Percentiles rank a stretch among this genome's conserved stretches.
Conservation (phyloP, 129 eudicot species). For the Calendula officinalis region DNA sequence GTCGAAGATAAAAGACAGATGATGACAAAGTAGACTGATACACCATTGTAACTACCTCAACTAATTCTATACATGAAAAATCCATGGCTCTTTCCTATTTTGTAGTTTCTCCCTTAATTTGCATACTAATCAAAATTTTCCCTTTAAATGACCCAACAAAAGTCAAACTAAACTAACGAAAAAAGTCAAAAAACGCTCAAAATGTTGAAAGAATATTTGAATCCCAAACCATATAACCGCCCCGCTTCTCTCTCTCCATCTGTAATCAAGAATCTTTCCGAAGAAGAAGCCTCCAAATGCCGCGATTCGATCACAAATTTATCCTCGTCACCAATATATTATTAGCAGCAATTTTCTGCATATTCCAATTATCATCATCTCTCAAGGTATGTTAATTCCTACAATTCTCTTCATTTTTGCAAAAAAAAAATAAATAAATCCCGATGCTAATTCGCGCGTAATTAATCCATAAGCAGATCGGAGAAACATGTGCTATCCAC, state of each 20-base stretch:
- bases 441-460: neutral
- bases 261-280: constrained; percentile 23
- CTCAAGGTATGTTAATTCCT: constrained; percentile 28
- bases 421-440: neutral
- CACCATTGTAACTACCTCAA: too few relatives aligned
- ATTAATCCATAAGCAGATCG: constrained; percentile 38
- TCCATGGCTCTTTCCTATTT: neutral
- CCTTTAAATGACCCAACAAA: neutral
- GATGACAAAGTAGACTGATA: too few relatives aligned
- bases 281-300: constrained; percentile 37
- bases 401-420: neutral
- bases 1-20: too few relatives aligned
- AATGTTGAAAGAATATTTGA: constrained; percentile 13
- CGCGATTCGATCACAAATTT: constrained; percentile 20
- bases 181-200: constrained; percentile 17
- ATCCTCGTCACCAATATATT: constrained; percentile 16
- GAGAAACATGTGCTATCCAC: constrained; percentile 68
- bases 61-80: too few relatives aligned
- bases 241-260: constrained; percentile 30
- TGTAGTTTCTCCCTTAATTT: neutral
- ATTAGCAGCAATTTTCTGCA: neutral
- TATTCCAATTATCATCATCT: constrained; percentile 21
- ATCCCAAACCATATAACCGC: constrained; percentile 9
- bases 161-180: constrained; percentile 6
- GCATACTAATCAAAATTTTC: too few relatives aligned